Conservation (phyloP, 805 yeast genomes). For the Kodamaea kakaduensis region DNA sequence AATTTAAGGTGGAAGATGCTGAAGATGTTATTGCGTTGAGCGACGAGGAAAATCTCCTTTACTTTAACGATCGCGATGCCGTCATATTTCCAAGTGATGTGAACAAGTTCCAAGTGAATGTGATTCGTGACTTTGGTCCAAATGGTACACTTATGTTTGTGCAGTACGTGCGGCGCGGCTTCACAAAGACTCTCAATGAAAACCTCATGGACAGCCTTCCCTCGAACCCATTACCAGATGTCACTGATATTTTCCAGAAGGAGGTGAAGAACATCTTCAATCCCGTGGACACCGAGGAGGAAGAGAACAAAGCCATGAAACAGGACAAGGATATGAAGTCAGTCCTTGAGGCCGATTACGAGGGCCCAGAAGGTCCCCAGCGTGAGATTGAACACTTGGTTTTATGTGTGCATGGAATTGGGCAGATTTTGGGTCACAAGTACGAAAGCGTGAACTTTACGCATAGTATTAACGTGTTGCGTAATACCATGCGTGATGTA, state of each 20-base stretch:
- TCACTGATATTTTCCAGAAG: constrained; percentile 28
- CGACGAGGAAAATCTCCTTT: constrained; percentile 36
- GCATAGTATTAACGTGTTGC: constrained; percentile 69
- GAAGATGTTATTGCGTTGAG: constrained; percentile 27
- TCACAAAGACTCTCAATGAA: constrained; percentile 29
- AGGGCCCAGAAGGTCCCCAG: constrained; percentile 21
- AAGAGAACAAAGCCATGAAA: constrained; percentile 9
- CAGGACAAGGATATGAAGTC: constrained; percentile 31
- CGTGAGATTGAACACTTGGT: constrained; percentile 58
- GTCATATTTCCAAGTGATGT: constrained; percentile 43
- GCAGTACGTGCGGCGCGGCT: constrained; percentile 49
- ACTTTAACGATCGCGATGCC: constrained; percentile 41
- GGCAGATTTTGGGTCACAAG: constrained; percentile 77
- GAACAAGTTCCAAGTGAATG: constrained; percentile 39
- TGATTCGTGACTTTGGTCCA: constrained; percentile 33
- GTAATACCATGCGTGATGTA: constrained; percentile 53
- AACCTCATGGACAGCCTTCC: constrained; percentile 30
- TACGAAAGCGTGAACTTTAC: constrained; percentile 83
- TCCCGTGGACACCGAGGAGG: constrained; percentile 14
- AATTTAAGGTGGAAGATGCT: constrained; percentile 20
- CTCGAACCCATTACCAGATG: constrained; percentile 28
- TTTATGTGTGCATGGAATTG: constrained; percentile 93
- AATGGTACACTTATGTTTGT: constrained; percentile 41
- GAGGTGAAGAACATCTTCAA: constrained; percentile 27
- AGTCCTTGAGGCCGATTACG: constrained; percentile 50